These are phyloP conservation scores for Rhexocercosporidium sp. DNA, from an alignment of 2,329 filamentous ascomycete genomes.

Conservation along the genomic window DNA sequence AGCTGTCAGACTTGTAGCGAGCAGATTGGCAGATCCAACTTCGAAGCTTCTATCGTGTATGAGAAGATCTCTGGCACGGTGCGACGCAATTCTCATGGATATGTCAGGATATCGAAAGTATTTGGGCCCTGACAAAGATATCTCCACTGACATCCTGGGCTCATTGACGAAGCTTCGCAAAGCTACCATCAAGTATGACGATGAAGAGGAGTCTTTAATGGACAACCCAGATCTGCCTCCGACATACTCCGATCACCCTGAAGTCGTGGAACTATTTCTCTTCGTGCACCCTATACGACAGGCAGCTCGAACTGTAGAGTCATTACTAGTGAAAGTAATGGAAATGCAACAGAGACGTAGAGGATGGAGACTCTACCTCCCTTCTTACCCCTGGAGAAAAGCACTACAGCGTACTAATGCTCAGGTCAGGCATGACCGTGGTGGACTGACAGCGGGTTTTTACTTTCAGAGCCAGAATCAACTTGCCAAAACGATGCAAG, in stretches of 20 bases:
- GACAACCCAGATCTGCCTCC: slow-evolving; percentile 51
- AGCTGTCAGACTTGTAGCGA: slow-evolving; percentile 41
- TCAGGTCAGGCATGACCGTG: slow-evolving; percentile 63
- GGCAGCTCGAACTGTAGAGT: slow-evolving; percentile 53
- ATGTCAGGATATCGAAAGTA: slow-evolving; percentile 56
- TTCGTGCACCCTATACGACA: slow-evolving; percentile 61
- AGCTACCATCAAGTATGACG: slow-evolving; percentile 53
- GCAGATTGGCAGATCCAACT: slow-evolving; percentile 52
- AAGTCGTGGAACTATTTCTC: slow-evolving; percentile 58
- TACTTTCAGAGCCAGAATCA: slow-evolving; percentile 45
- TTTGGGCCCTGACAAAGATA: slow-evolving; percentile 50
- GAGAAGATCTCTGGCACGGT: slow-evolving; percentile 49
- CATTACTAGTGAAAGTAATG: slow-evolving; percentile 53
- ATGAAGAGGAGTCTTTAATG: slow-evolving; percentile 53
- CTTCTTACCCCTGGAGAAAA: slow-evolving; percentile 60
- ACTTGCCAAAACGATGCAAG: slow-evolving; percentile 42
- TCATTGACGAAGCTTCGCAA: slow-evolving; percentile 48
- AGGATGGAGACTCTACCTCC: slow-evolving; percentile 52
- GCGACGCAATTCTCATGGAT: slow-evolving; percentile 59
- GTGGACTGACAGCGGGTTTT: slow-evolving; percentile 59
- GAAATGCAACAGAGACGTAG: slow-evolving; percentile 51
- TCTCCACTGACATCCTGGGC: slow-evolving; percentile 50
- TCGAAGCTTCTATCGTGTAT: slow-evolving; percentile 53
- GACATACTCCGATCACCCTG: slow-evolving; percentile 53
- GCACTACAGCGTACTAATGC: slow-evolving; percentile 58